Percentiles rank a stretch among this genome's conserved stretches.
Conservation (phyloP, 768 basidiomycete species). For the Podaxis sp. region DNA sequence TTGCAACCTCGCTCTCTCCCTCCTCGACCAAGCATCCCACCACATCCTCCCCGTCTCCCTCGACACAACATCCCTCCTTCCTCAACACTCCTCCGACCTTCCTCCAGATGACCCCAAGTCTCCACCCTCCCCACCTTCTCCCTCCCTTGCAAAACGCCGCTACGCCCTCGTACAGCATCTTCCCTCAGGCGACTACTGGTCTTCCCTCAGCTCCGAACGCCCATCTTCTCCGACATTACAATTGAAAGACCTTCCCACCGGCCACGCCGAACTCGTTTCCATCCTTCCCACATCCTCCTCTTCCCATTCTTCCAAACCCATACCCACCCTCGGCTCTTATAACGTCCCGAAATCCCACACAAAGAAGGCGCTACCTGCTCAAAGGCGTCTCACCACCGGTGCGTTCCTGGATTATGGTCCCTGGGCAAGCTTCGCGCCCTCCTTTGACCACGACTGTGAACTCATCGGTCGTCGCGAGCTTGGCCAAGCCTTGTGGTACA, state of each 20-base stretch:
- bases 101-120: background rate
- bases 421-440: slow-evolving; percentile 73
- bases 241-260: slow-evolving; percentile 54
- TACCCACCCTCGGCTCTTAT: slow-evolving; percentile 60
- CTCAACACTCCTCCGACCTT: slow-evolving; percentile 11
- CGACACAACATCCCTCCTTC: slow-evolving; percentile 43
- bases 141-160: slow-evolving; percentile 40
- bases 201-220: slow-evolving; percentile 57
- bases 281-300: slow-evolving; percentile 64
- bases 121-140: slow-evolving; percentile 21
- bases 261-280: slow-evolving; percentile 73
- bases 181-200: slow-evolving; percentile 77
- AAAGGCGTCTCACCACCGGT: slow-evolving; percentile 60
- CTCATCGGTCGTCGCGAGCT: slow-evolving; percentile 63
- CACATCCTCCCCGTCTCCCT: slow-evolving; percentile 43
- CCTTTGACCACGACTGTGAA: slow-evolving; percentile 75
- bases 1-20: slow-evolving; percentile 67
- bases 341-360: slow-evolving; percentile 37
- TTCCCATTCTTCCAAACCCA: slow-evolving; percentile 28
- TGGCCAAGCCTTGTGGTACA: slow-evolving; percentile 55
- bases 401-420: slow-evolving; percentile 78
- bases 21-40: slow-evolving; percentile 69
- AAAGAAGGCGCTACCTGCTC: slow-evolving; percentile 40
- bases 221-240: slow-evolving; percentile 33
- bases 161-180: slow-evolving; percentile 82